A percentile compares a stretch with the other conserved stretches of the same genome.
phyloP scores from a whole-genome alignment of 2,329 filamentous ascomycete genomes.

The Trichocomaceae sp. region DNA sequence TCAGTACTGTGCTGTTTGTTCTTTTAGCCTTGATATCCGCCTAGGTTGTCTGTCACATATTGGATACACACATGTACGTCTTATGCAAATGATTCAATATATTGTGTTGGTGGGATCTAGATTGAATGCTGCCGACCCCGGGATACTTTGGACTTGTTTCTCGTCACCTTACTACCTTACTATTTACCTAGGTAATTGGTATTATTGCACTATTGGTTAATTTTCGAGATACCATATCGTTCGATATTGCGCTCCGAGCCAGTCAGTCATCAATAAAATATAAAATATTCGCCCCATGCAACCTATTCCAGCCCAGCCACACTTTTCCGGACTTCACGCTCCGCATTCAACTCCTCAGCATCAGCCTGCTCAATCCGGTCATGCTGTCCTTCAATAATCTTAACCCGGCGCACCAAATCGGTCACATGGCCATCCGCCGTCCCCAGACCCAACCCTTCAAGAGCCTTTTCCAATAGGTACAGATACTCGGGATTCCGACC shows the following conservation, averaged over 20 bases:
- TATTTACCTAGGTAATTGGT: too few species aligned
- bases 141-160: neutral
- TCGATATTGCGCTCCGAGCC: neutral
- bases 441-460: constrained; percentile 65
- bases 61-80: neutral
- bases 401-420: constrained; percentile 69
- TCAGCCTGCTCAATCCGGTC: constrained; percentile 18
- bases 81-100: neutral
- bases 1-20: neutral
- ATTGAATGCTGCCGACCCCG: neutral
- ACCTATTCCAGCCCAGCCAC: constrained; percentile 11
- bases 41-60: neutral
- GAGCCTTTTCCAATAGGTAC: constrained; percentile 67
- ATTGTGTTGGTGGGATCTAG: neutral
- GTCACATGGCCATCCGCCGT: constrained; percentile 78
- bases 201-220: neutral
- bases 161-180: neutral
- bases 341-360: constrained; percentile 27
- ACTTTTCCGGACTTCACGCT: constrained; percentile 23
- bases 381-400: constrained; percentile 49
- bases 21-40: neutral
- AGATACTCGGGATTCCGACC: constrained; percentile 89
- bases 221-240: neutral
- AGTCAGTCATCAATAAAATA: neutral
- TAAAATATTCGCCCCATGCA: too few species aligned